Conservation (phyloP, 371 early-diverging fungal species). For the Lichtheimia ramosa region DNA sequence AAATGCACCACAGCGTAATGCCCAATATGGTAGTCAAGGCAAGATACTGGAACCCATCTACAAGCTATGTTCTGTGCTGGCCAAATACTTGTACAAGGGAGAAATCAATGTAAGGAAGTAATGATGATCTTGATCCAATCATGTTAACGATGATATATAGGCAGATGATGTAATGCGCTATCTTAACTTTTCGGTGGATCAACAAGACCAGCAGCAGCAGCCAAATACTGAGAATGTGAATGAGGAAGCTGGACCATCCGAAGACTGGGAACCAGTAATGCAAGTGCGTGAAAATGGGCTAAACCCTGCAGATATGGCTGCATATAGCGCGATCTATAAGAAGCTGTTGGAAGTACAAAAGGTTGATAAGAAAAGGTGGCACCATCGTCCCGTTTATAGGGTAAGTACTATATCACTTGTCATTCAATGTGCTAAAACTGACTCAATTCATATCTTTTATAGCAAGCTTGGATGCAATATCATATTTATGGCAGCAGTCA, state of each 20-base stretch:
- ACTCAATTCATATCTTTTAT: background rate
- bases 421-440: background rate
- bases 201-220: background rate
- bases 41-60: slow-evolving; percentile 60
- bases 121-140: background rate
- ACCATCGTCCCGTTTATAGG: slow-evolving; percentile 66
- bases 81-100: slow-evolving; percentile 48
- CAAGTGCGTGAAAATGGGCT: background rate
- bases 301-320: slow-evolving; percentile 10
- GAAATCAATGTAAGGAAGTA: slow-evolving; percentile 39
- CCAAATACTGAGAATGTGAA: background rate
- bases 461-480: slow-evolving; percentile 68
- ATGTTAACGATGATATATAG: slow-evolving; percentile 1
- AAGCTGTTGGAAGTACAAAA: slow-evolving; percentile 48
- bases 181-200: background rate
- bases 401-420: slow-evolving; percentile 30
- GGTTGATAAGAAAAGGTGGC: slow-evolving; percentile 63
- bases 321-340: slow-evolving; percentile 45
- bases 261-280: background rate
- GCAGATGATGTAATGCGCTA: slow-evolving; percentile 1
- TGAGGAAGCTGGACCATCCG: background rate
- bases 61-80: slow-evolving; percentile 54
- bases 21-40: slow-evolving; percentile 53
- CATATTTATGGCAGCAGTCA: slow-evolving; percentile 53
- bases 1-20: slow-evolving; percentile 37